These are phyloP conservation scores for Brasenia schreberi DNA, from an alignment of 164 flowering plant genomes.

Conservation along the genomic window DNA sequence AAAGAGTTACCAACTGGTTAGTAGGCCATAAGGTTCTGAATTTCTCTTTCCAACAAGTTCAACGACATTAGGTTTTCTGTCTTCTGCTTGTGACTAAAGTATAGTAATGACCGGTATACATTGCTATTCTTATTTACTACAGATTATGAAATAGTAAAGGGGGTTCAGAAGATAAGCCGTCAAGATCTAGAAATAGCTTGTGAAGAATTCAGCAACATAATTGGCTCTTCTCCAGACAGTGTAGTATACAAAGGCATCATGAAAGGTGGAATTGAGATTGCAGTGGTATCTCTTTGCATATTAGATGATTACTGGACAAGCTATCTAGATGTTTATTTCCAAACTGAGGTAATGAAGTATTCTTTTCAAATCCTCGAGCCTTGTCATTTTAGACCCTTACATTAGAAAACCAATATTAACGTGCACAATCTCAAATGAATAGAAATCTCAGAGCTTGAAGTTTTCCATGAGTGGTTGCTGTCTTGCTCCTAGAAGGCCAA, in stretches of 20 bases:
- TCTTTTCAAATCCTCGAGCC: background rate
- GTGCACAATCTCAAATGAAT: no score
- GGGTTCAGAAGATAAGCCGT: conserved; percentile 48
- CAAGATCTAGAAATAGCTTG: conserved; percentile 97
- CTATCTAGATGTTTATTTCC: conserved; percentile 79
- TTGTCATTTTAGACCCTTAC: no score
- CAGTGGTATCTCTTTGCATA: conserved; percentile 80
- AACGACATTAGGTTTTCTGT: background rate
- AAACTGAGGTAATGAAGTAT: conserved; percentile 47
- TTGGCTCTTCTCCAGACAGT: conserved; percentile 90
- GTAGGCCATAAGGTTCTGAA: background rate
- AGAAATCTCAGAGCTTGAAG: no score
- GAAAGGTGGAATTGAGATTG: conserved; percentile 86
- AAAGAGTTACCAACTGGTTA: conserved; percentile 43
- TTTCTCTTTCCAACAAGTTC: background rate
- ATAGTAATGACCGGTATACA: background rate
- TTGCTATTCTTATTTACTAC: background rate
- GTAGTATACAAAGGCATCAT: conserved; percentile 74
- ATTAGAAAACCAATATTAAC: no score
- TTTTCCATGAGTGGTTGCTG: no score
- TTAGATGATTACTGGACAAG: conserved; percentile 86
- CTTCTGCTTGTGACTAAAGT: background rate
- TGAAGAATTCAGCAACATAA: conserved; percentile 97
- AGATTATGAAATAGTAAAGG: conserved; percentile 73
- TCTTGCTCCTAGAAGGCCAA: no score